Conservation (phyloP, 2,329 filamentous ascomycete species). For the Lithohypha guttulata region DNA sequence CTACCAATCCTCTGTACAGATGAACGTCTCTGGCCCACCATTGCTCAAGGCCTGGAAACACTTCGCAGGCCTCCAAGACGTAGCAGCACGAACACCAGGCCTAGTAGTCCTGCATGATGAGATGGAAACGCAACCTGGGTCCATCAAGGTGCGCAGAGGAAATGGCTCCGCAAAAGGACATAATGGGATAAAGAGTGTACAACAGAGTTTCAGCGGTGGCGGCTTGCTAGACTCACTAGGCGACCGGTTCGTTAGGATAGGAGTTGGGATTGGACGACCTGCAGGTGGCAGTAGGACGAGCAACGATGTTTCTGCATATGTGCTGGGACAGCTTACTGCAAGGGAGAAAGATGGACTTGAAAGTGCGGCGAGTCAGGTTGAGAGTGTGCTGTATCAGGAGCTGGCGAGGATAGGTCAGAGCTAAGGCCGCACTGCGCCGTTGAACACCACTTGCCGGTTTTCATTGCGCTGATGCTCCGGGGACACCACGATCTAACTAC, state of each 20-base stretch:
- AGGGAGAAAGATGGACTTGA: conserved; percentile 44
- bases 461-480: no score
- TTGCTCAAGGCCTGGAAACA: conserved; percentile 56
- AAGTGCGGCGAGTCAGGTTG: conserved; percentile 36
- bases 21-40: conserved; percentile 75
- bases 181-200: conserved; percentile 61
- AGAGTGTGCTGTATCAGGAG: conserved; percentile 44
- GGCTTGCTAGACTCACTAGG: conserved; percentile 38
- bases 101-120: conserved; percentile 85
- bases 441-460: no score
- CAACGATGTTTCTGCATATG: conserved; percentile 61
- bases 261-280: conserved; percentile 81
- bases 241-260: conserved; percentile 49
- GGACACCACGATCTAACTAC: no score
- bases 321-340: conserved; percentile 56
- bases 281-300: conserved; percentile 47
- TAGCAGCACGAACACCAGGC: conserved; percentile 30
- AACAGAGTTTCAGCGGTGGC: conserved; percentile 14
- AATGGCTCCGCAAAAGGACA: conserved; percentile 56
- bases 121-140: conserved; percentile 61
- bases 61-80: conserved; percentile 26
- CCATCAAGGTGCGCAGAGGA: conserved; percentile 52
- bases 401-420: conserved; percentile 12
- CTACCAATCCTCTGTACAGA: conserved; percentile 63
- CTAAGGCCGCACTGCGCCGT: neutral